Conservation (phyloP, 2,329 filamentous ascomycete species). For the Aureobasidium melanogenum region DNA sequence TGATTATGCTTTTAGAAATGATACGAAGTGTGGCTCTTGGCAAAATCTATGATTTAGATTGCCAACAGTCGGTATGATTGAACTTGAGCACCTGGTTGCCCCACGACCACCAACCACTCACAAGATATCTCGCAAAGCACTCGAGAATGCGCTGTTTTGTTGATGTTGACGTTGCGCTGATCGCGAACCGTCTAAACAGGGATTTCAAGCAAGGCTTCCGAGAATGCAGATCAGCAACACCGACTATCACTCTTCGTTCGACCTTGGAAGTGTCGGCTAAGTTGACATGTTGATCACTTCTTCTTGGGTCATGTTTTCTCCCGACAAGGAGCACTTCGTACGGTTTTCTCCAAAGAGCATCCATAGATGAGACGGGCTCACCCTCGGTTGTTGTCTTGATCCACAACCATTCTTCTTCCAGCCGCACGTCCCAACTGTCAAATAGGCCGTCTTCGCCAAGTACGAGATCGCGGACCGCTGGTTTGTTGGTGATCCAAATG, state of each 20-base stretch:
- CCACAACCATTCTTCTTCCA: conserved; percentile 68
- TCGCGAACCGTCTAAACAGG: conserved; percentile 29
- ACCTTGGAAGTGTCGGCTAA: conserved; percentile 18
- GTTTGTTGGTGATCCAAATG: conserved; percentile 72
- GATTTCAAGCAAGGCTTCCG: conserved; percentile 63
- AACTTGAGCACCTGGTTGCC: conserved; percentile 65
- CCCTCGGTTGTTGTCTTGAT: conserved; percentile 60
- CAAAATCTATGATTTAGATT: neutral
- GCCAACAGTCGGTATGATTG: conserved; percentile 51
- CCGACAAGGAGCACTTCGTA: conserved; percentile 66
- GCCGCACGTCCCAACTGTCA: conserved; percentile 55
- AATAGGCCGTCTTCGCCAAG: conserved; percentile 53
- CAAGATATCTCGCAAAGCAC: conserved; percentile 66
- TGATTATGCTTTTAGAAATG: neutral
- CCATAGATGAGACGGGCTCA: conserved; percentile 53
- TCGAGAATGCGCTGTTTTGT: conserved; percentile 54
- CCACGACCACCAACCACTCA: conserved; percentile 70
- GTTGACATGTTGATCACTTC: conserved; percentile 13
- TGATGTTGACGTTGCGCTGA: conserved; percentile 39
- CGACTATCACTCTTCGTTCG: conserved; percentile 52
- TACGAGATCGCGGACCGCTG: conserved; percentile 44
- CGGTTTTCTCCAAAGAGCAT: conserved; percentile 60
- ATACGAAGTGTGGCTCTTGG: conserved; percentile 5
- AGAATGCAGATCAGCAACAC: conserved; percentile 68
- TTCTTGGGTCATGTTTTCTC: conserved; percentile 21